These are phyloP conservation scores for Xylaria hypoxylon DNA, from an alignment of 2,329 filamentous ascomycete species.

Conservation along the genomic window DNA sequence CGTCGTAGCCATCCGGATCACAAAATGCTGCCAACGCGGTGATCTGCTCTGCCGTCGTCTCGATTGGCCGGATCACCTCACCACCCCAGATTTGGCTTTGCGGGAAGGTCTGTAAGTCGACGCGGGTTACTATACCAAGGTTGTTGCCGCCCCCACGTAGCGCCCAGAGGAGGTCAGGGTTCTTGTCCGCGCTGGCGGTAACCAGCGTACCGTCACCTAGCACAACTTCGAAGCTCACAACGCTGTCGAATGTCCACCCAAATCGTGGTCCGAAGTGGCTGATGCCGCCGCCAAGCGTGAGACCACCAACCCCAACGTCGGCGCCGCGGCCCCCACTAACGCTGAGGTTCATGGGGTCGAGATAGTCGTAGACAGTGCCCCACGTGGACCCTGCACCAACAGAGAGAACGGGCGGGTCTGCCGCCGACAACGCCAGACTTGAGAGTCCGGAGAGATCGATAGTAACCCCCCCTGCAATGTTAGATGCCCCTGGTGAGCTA, in stretches of 20 bases:
- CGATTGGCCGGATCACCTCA: neutral
- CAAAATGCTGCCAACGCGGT: neutral
- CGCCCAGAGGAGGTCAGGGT: slow-evolving; percentile 15
- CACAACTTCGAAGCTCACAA: slow-evolving; percentile 29
- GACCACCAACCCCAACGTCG: slow-evolving; percentile 31
- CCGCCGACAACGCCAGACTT: too few relatives aligned
- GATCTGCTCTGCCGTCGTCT: slow-evolving; percentile 9
- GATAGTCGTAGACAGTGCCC: slow-evolving; percentile 25
- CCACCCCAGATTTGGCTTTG: neutral
- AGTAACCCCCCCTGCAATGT: neutral
- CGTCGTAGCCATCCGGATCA: neutral
- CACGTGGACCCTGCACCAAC: slow-evolving; percentile 20
- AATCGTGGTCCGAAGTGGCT: slow-evolving; percentile 26
- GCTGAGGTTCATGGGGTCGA: slow-evolving; percentile 30
- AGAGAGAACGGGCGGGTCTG: slow-evolving; percentile 21
- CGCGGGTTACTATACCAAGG: slow-evolving; percentile 26
- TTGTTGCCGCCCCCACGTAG: slow-evolving; percentile 23
- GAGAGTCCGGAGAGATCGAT: neutral
- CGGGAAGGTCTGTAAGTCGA: neutral
- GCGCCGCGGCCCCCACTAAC: slow-evolving; percentile 27
- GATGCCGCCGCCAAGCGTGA: slow-evolving; percentile 29
- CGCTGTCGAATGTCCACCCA: slow-evolving; percentile 37
- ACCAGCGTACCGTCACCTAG: slow-evolving; percentile 27
- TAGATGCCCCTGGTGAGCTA: neutral
- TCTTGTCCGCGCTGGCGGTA: slow-evolving; percentile 18